Evolutionary conservation across 2,329 filamentous ascomycete species (phyloP).

Genomic region (Amauroascus niger): DNA sequence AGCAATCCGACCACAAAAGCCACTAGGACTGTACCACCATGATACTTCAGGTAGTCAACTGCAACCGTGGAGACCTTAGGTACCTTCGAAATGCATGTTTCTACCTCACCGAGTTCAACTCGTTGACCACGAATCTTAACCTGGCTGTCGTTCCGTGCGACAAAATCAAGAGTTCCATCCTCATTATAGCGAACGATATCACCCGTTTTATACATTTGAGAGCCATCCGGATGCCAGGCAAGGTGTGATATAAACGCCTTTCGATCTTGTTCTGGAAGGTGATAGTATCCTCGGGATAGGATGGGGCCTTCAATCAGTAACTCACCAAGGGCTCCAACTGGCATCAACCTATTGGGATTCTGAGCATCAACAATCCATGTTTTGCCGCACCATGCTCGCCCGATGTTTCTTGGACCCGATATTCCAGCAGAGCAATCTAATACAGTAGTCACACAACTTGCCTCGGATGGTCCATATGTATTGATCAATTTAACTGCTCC

Average conservation of each 20-base stretch:
- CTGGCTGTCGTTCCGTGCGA: conserved; percentile 23
- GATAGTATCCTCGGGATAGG: conserved; percentile 28
- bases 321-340: conserved; percentile 34
- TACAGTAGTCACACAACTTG: neutral
- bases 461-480: conserved; percentile 23
- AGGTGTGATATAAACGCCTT: too few relatives aligned
- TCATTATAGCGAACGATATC: conserved; percentile 17
- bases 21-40: conserved; percentile 23
- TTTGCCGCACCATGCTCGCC: conserved; percentile 6
- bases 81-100: conserved; percentile 10
- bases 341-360: conserved; percentile 18
- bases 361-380: conserved; percentile 21
- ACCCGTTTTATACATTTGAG: conserved; percentile 20
- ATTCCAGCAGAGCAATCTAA: neutral
- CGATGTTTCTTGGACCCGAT: conserved; percentile 2
- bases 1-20: conserved; percentile 28
- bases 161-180: conserved; percentile 18
- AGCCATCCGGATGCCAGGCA: too few relatives aligned
- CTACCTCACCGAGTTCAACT: conserved; percentile 21
- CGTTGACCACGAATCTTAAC: conserved; percentile 21
- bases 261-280: too few relatives aligned
- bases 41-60: conserved; percentile 24
- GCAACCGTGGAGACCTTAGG: neutral
- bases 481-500: conserved; percentile 30
- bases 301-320: conserved; percentile 33